Base-by-base conservation (phyloP, 202 grass and related monocot genomes). In the Setaria italica region DNA sequence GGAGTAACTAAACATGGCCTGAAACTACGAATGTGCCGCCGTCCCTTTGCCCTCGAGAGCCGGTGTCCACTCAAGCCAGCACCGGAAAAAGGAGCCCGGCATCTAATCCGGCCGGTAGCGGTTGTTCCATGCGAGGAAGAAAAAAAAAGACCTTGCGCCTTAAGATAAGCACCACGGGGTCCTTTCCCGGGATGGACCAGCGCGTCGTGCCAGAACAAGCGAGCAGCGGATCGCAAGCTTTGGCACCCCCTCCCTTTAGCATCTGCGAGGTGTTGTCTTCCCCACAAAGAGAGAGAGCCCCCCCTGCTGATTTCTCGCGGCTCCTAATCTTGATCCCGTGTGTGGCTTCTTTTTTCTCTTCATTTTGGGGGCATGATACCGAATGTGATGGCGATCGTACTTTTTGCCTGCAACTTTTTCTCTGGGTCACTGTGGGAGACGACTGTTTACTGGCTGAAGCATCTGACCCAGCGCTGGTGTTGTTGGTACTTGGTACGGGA, bases 141-240 rank as follows among this genome's bases (percentile, higher is more conserved):
- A 46, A 46, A 10, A 46, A 46, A 8, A 43, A 41, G 32, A 4
- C 19, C 70, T 81, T 55, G 85, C 49, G 55, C 5, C 13, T 58
- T 66, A 87, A 87, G 80, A 73, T 72, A 72, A 57, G 80, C 78
- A 76, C 60, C 70, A 21, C 1, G 2, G 17, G 3, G 11, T 9
- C n/a, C 57, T 25, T 54, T 19, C 49, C 29, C 12, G 4, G 17
- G 12, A 4, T 45, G 42, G 67, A 10, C 50, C 43, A 49, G 48
- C 21, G 43, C n/a, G 68, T 13, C 20, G 48, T 3, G 11, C 30
- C 30, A 19, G 10, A 42, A 14, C 0, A 7, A n/a, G 5, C 8
- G 17, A 45, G 66, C 17, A n/a, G 39, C 39, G 19, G 66, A 69
- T 69, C 15, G 32, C 17, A 33, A 32, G 6, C 59, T 17, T 79